Conservation (phyloP, 163 green algal species). For the Prototheca wickerhamii region DNA sequence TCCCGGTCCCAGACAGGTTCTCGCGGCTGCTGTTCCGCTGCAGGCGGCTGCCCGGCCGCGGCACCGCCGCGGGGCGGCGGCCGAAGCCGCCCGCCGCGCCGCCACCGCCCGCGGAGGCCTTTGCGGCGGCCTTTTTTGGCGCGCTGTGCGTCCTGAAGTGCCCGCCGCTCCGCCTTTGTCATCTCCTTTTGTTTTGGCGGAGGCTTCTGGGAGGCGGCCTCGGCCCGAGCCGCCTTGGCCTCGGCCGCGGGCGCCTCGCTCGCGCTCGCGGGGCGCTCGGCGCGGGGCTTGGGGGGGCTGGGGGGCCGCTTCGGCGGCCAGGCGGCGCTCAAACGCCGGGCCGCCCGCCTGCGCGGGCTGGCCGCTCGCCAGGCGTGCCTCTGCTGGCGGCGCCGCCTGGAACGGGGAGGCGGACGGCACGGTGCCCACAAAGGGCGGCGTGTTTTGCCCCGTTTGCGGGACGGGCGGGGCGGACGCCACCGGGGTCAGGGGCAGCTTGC, state of each 20-base stretch:
- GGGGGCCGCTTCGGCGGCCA: too few relatives aligned
- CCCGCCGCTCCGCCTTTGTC: slow-evolving; percentile 63
- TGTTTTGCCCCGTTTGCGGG: too few relatives aligned
- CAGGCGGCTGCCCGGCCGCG: background rate
- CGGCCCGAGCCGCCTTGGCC: background rate
- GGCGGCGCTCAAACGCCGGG: too few relatives aligned
- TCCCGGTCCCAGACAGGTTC: slow-evolving; percentile 9
- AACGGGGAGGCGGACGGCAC: background rate
- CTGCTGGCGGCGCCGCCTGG: background rate
- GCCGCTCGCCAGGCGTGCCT: too few relatives aligned
- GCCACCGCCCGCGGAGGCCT: slow-evolving; percentile 11
- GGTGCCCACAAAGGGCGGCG: too few relatives aligned
- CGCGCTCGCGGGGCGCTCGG: background rate
- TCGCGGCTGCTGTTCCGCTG: slow-evolving; percentile 12
- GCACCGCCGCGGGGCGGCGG: slow-evolving; percentile 2
- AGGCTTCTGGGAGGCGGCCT: background rate
- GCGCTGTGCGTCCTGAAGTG: slow-evolving; percentile 77
- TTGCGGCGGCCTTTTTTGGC: slow-evolving; percentile 73
- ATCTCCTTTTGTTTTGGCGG: slow-evolving; percentile 42
- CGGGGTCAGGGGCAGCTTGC: slow-evolving; percentile 14
- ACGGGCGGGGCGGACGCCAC: slow-evolving; percentile 7
- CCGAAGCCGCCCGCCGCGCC: slow-evolving; percentile 8
- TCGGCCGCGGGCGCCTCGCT: background rate
- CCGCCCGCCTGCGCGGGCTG: too few relatives aligned
- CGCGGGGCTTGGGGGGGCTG: too few relatives aligned